These are phyloP conservation scores for Rhynchospora pubera DNA, from an alignment of 176 grass and related monocot genomes.

Conservation along the genomic window DNA sequence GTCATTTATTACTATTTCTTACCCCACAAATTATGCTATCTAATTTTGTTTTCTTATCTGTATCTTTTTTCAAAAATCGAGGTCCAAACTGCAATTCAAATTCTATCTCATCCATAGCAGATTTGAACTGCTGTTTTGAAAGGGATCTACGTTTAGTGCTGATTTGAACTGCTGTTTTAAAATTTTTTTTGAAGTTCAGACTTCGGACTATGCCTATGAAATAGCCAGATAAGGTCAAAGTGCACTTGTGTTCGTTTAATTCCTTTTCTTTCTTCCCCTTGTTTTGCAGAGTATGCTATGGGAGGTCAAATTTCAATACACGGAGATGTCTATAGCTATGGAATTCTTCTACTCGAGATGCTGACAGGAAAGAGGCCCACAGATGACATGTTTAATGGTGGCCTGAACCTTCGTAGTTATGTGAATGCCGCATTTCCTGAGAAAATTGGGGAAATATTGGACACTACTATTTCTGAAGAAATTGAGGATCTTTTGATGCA, in stretches of 20 bases:
- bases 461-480: constrained; percentile 19
- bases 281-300: constrained; percentile 29
- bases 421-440: constrained; percentile 28
- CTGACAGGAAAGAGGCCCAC: constrained; percentile 41
- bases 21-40: no score
- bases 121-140: no score
- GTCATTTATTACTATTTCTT: no score
- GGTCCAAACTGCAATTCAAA: no score
- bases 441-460: constrained; percentile 20
- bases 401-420: constrained; percentile 15
- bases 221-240: background rate
- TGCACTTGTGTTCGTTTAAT: background rate
- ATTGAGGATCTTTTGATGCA: background rate
- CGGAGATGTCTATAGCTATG: constrained; percentile 42
- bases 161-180: no score
- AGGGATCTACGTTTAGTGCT: no score
- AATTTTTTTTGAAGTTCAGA: background rate
- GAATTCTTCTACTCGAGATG: constrained; percentile 34
- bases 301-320: constrained; percentile 24
- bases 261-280: background rate
- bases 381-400: background rate
- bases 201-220: background rate
- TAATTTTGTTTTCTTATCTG: no score
- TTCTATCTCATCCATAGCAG: no score
- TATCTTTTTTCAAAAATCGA: no score